Percentiles rank a stretch among this genome's conserved stretches.
Conservation (phyloP, 495 filamentous ascomycete genomes). For the Aspergillus nidulans region DNA sequence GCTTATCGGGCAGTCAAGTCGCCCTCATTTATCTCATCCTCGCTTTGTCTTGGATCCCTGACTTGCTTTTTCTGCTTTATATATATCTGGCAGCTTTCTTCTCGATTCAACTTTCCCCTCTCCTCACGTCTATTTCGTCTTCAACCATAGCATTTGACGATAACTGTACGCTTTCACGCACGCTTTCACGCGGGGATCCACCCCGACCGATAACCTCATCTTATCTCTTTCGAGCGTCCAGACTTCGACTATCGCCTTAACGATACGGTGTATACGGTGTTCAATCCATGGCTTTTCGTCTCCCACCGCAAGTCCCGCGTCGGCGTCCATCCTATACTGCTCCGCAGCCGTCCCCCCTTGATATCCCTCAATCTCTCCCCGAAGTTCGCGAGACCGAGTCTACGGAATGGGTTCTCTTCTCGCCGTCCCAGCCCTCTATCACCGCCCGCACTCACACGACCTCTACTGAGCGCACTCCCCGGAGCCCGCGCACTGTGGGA, state of each 20-base stretch:
- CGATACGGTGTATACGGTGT: no score
- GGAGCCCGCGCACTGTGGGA: slow-evolving; percentile 57
- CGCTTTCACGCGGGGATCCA: slow-evolving; percentile 23
- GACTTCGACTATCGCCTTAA: slow-evolving; percentile 1
- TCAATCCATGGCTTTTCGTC: slow-evolving; percentile 73
- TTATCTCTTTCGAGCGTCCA: slow-evolving; percentile 11
- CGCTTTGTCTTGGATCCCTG: neutral
- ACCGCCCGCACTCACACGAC: slow-evolving; percentile 64
- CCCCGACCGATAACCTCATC: slow-evolving; percentile 18
- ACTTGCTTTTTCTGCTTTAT: slow-evolving; percentile 2
- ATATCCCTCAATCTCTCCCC: slow-evolving; percentile 30
- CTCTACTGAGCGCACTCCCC: slow-evolving; percentile 60
- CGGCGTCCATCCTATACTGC: slow-evolving; percentile 53
- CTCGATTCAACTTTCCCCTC: neutral
- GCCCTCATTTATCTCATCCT: neutral
- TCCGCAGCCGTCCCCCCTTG: slow-evolving; percentile 38
- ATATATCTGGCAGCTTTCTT: neutral
- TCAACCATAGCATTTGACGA: neutral
- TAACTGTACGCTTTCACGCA: neutral
- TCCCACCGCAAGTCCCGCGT: slow-evolving; percentile 61
- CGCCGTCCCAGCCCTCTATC: slow-evolving; percentile 58
- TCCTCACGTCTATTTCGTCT: neutral
- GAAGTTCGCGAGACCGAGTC: slow-evolving; percentile 57
- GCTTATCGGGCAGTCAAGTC: slow-evolving; percentile 1
- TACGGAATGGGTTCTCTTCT: slow-evolving; percentile 96